phyloP scores from a whole-genome alignment of 192 early-diverging fungal genomes.

The Coemansia sp. region DNA sequence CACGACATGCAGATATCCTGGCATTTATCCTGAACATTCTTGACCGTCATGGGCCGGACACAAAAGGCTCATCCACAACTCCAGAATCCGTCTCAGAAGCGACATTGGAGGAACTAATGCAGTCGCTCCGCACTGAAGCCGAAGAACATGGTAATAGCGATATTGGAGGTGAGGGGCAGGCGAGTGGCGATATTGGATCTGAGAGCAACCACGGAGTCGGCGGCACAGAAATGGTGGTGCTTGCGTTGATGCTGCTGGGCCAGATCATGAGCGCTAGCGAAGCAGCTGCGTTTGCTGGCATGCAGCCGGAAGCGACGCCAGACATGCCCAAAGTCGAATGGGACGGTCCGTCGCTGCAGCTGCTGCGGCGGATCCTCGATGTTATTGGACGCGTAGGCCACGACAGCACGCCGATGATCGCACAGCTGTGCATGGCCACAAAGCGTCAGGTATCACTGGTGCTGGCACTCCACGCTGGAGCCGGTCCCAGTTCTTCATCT shows the following conservation, averaged over 20 bases:
- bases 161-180: slow-evolving; percentile 16
- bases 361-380: slow-evolving; percentile 28
- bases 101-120: slow-evolving; percentile 20
- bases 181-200: slow-evolving; percentile 21
- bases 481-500: neutral
- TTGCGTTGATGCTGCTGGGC: slow-evolving; percentile 64
- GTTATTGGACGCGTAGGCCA: slow-evolving; percentile 14
- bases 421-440: slow-evolving; percentile 13
- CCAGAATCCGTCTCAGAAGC: neutral
- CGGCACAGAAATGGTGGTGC: slow-evolving; percentile 58
- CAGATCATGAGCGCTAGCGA: slow-evolving; percentile 64
- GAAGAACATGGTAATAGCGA: slow-evolving; percentile 3
- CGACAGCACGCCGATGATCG: neutral
- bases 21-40: slow-evolving; percentile 66
- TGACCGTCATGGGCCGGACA: slow-evolving; percentile 33
- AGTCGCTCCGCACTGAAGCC: slow-evolving; percentile 10
- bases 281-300: slow-evolving; percentile 12
- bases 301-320: neutral
- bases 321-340: slow-evolving; percentile 18
- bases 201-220: slow-evolving; percentile 33
- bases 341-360: slow-evolving; percentile 15
- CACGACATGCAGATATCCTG: slow-evolving; percentile 74
- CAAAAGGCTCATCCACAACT: neutral
- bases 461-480: slow-evolving; percentile 30
- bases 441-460: slow-evolving; percentile 31